These are phyloP conservation scores for Xylariaceae sp. DNA, from an alignment of 2,329 filamentous ascomycete genomes.

Conservation along the genomic window DNA sequence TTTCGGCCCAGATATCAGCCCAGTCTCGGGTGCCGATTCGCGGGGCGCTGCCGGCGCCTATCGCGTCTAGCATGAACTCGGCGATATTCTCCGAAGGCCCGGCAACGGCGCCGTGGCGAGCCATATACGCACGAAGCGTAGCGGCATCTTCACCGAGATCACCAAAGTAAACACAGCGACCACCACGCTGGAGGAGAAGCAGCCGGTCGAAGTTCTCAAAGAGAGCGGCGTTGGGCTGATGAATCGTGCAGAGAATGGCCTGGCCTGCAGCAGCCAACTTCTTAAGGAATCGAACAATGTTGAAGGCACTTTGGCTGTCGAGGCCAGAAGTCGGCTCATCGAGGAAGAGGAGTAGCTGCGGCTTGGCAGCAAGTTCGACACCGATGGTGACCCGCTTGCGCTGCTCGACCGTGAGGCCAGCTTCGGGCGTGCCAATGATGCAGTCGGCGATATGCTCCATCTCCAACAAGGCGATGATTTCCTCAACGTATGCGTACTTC, in stretches of 20 bases:
- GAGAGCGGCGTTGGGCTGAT: constrained; percentile 79
- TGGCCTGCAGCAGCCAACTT: constrained; percentile 76
- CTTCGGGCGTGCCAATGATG: constrained; percentile 55
- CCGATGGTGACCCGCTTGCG: constrained; percentile 81
- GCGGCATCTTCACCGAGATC: constrained; percentile 72
- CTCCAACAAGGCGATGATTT: constrained; percentile 53
- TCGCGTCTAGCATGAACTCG: constrained; percentile 82
- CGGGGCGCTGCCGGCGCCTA: constrained; percentile 67
- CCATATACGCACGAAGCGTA: constrained; percentile 60
- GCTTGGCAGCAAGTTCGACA: constrained; percentile 81
- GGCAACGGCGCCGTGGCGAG: constrained; percentile 54
- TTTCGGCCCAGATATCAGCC: constrained; percentile 73
- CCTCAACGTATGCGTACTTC: constrained; percentile 55
- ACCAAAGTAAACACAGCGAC: constrained; percentile 79
- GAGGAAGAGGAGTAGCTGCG: constrained; percentile 68
- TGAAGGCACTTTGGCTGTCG: constrained; percentile 66
- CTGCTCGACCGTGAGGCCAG: constrained; percentile 63
- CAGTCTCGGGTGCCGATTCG: constrained; percentile 71
- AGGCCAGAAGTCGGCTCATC: constrained; percentile 75
- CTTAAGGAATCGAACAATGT: constrained; percentile 71
- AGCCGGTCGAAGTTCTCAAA: constrained; percentile 87
- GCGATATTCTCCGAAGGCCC: constrained; percentile 52
- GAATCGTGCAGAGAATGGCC: constrained; percentile 85
- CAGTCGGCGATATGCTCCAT: constrained; percentile 55
- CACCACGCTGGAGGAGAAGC: constrained; percentile 70